phyloP scores from a whole-genome alignment of 129 eudicot species.

The Flaveria linearis region DNA sequence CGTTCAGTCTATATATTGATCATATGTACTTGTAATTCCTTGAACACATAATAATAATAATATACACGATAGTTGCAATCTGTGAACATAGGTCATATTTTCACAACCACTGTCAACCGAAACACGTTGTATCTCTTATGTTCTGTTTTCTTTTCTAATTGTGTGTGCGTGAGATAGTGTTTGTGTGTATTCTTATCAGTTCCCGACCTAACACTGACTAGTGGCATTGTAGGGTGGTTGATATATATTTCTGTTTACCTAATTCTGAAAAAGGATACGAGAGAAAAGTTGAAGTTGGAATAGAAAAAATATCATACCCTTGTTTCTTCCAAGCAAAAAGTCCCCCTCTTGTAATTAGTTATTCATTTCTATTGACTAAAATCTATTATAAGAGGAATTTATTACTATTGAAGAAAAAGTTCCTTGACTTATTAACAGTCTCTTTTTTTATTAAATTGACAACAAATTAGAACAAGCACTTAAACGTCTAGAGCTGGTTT shows the following conservation, averaged over 20 bases:
- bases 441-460: neutral
- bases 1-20: too few species aligned
- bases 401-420: neutral
- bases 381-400: neutral
- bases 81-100: too few species aligned
- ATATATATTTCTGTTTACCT: neutral
- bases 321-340: neutral
- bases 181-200: too few species aligned
- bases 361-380: neutral
- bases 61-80: too few species aligned
- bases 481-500: neutral
- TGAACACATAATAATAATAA: too few species aligned
- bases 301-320: neutral
- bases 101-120: too few species aligned
- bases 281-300: neutral
- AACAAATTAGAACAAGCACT: neutral
- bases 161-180: too few species aligned
- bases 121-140: too few species aligned
- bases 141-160: too few species aligned
- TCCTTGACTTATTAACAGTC: neutral
- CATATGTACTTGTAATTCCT: too few species aligned
- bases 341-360: neutral
- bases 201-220: too few species aligned
- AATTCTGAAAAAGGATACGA: neutral
- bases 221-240: neutral